Conservation (phyloP, 345 rosid species). For the Brassica nigra region DNA sequence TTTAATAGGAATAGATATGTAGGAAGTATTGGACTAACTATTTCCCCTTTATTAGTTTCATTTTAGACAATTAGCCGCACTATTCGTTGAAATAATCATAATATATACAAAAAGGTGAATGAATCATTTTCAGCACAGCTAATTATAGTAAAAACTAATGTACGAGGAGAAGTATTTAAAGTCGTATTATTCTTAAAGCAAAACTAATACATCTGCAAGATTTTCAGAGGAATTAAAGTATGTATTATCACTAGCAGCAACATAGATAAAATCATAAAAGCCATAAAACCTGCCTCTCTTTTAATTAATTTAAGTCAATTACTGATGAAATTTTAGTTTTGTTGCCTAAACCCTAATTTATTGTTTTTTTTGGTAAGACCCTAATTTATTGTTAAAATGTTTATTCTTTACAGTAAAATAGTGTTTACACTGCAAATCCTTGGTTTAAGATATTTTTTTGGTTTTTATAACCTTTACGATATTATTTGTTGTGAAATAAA, state of each 20-base stretch:
- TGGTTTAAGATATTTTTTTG: not conserved
- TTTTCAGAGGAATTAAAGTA: constrained; percentile 29
- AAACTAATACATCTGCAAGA: constrained; percentile 34
- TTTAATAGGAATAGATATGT: no score
- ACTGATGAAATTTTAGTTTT: not conserved
- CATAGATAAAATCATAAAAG: constrained; percentile 30
- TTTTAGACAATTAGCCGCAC: not conserved
- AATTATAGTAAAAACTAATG: constrained; percentile 31
- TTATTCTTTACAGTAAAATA: not conserved
- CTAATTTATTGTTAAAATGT: not conserved
- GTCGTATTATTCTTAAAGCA: constrained; percentile 16
- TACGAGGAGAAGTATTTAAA: constrained; percentile 34
- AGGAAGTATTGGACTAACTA: no score
- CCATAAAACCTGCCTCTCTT: not conserved
- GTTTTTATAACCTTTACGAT: not conserved
- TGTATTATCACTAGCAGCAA: constrained; percentile 34
- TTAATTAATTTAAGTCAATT: not conserved
- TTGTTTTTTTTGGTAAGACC: no score
- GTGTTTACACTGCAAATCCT: not conserved
- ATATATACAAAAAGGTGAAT: not conserved
- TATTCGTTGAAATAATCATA: not conserved
- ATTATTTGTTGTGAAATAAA: not conserved
- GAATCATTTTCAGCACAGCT: constrained; percentile 14
- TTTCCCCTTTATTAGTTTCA: no score
- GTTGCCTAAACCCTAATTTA: not conserved